Percentiles rank a stretch among this genome's conserved stretches.
phyloP scores from a whole-genome alignment of 2,329 filamentous ascomycete genomes.

The Penicillium decumbens region DNA sequence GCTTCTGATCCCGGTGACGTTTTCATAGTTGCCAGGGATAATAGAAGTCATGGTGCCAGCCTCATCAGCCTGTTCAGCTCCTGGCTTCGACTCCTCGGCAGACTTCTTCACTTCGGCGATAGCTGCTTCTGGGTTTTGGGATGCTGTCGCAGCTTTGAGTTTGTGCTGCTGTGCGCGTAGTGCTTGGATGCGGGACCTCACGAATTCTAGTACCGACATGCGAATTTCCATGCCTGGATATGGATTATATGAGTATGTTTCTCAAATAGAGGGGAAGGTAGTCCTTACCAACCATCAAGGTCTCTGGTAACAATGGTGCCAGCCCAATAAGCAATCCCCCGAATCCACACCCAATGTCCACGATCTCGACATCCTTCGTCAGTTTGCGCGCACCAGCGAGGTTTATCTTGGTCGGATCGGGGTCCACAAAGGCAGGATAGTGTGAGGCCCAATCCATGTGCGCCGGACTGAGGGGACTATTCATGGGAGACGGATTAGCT shows the following conservation, averaged over 20 bases:
- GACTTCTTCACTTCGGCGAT: neutral
- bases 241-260: neutral
- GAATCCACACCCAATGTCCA: slow-evolving; percentile 96
- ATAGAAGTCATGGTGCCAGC: slow-evolving; percentile 20
- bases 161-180: slow-evolving; percentile 53
- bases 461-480: slow-evolving; percentile 69
- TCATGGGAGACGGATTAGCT: slow-evolving; percentile 3
- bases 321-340: slow-evolving; percentile 85
- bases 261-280: neutral
- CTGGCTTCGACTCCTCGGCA: neutral
- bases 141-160: slow-evolving; percentile 17
- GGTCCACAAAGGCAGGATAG: slow-evolving; percentile 67
- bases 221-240: slow-evolving; percentile 81
- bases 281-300: slow-evolving; percentile 69
- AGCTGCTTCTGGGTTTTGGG: slow-evolving; percentile 7
- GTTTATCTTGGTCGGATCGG: slow-evolving; percentile 32
- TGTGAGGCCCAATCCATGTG: slow-evolving; percentile 88
- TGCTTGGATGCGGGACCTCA: slow-evolving; percentile 79
- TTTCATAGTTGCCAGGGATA: slow-evolving; percentile 61
- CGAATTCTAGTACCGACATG: slow-evolving; percentile 81
- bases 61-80: slow-evolving; percentile 12
- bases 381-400: slow-evolving; percentile 41
- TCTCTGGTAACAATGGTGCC: slow-evolving; percentile 73
- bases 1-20: slow-evolving; percentile 80
- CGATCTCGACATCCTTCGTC: slow-evolving; percentile 74